Base-by-base conservation (phyloP, 2,329 filamentous ascomycete species). In the Capronia coronata region DNA sequence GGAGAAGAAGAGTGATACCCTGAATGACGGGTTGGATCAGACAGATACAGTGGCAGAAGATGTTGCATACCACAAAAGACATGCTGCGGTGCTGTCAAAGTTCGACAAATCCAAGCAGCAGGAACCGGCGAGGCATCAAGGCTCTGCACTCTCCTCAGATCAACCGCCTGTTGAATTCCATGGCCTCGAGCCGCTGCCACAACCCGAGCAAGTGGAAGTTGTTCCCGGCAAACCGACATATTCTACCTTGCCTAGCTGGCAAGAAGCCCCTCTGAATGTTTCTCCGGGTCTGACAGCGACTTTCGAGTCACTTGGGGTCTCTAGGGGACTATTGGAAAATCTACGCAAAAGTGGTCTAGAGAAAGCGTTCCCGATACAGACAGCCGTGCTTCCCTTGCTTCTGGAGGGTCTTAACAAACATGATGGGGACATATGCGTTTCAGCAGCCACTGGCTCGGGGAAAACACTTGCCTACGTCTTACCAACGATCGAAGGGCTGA, bases 381-480 rank as follows among this genome's bases (percentile, higher is more conserved):
- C 86, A 3, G 82, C 83, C 1, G 77, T 93, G 0, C 75, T 98
- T 21, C 90, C 91, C 1, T 74, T 94, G 34, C 75, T 98, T 3
- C 73, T 94, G 2, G 82, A 80, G 18, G 79, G 77, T 0, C 75
- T 77, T 35, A 73, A 77, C 48, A 71, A 77, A 29, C 76, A 81
- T 29, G 70, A 78, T 1, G 86, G 87, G 3, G 93, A 98, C 65
- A 68, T 98, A 3, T 84, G 94, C 38, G 83, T 98, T 2, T 93
- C 89, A 6, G 93, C 94, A 0, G 86, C 91, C 1, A 98, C 93
- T 0, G 93, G 93, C 7, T 97, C 93, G 0, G 93, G 93, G 49
- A 98, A 98, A 65, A 98, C 93, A 0, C 68, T 98, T 13, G 86
- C 91, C 0, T 98, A 98, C 62, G 80, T 91, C 0, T 71, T 98